Percentiles rank a stretch among this genome's conserved stretches.
These are phyloP conservation scores for Radiomyces spectabilis DNA, from an alignment of 192 early-diverging fungal genomes.

Conservation along the genomic window DNA sequence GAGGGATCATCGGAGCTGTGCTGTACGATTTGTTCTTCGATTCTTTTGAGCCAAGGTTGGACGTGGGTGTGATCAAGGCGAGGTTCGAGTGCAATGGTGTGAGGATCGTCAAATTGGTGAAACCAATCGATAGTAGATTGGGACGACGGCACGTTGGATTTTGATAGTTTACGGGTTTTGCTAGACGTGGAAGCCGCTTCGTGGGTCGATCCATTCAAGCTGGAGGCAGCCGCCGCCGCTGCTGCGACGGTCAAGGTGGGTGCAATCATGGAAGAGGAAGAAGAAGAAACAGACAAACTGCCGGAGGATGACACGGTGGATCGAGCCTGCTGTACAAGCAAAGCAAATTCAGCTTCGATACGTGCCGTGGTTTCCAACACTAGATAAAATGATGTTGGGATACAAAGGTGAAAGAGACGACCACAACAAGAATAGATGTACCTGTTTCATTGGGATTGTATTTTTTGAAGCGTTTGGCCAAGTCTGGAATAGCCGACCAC, in stretches of 20 bases:
- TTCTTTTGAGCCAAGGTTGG: background rate
- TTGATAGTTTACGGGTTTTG: too few species aligned
- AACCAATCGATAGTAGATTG: too few species aligned
- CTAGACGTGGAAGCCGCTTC: too few species aligned
- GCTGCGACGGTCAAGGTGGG: too few species aligned
- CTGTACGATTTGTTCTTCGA: background rate
- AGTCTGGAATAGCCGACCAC: constrained; percentile 30
- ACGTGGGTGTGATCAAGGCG: too few species aligned
- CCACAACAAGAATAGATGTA: background rate
- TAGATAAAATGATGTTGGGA: background rate
- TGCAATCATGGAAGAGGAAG: too few species aligned
- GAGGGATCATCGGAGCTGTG: background rate
- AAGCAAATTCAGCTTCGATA: background rate
- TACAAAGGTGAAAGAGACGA: background rate
- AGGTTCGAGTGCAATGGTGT: background rate
- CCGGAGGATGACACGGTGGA: too few species aligned
- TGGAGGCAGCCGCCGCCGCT: too few species aligned
- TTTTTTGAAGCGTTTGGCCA: constrained; percentile 40
- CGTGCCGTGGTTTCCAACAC: background rate
- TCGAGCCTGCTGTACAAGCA: background rate
- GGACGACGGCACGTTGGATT: too few species aligned
- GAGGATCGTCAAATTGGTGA: background rate
- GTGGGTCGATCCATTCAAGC: too few species aligned
- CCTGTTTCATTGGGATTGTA: constrained; percentile 40
- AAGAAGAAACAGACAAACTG: too few species aligned